A percentile compares a stretch with the other conserved stretches of the same genome.
Evolutionary conservation across 2,329 filamentous ascomycete species (phyloP).

Genomic region (Aureobasidium sp.): DNA sequence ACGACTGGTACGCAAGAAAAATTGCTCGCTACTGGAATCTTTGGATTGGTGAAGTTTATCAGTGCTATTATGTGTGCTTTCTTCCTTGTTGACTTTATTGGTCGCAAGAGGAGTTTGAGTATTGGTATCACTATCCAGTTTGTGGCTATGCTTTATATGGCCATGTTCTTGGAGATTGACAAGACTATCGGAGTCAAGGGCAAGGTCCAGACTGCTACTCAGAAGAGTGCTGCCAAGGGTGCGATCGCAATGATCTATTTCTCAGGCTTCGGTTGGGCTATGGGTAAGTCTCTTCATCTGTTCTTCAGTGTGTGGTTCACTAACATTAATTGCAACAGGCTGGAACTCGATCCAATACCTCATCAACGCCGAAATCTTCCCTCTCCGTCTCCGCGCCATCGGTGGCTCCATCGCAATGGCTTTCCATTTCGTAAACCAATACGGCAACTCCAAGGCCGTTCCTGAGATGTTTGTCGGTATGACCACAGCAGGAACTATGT

Average conservation of each 20-base stretch:
- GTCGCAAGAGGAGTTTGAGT: conserved; percentile 67
- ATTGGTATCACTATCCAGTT: conserved; percentile 56
- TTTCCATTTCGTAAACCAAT: conserved; percentile 82
- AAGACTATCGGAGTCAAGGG: conserved; percentile 56
- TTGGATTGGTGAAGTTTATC: conserved; percentile 78
- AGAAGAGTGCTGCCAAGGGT: conserved; percentile 68
- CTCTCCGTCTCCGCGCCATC: conserved; percentile 75
- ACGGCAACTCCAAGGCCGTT: conserved; percentile 79
- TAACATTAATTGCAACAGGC: conserved; percentile 27
- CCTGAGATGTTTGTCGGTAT: conserved; percentile 75
- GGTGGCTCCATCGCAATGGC: conserved; percentile 80
- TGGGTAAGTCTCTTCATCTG: conserved; percentile 40
- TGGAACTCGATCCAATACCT: conserved; percentile 86
- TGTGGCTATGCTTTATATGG: conserved; percentile 62
- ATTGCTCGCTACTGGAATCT: conserved; percentile 78
- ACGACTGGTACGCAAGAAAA: conserved; percentile 73
- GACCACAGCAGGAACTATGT: conserved; percentile 74
- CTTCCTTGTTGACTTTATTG: conserved; percentile 83
- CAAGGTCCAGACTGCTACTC: conserved; percentile 50
- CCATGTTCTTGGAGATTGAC: conserved; percentile 65
- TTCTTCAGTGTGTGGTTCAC: background rate
- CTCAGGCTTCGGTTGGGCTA: conserved; percentile 73
- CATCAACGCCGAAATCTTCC: conserved; percentile 81
- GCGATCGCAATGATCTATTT: conserved; percentile 64
- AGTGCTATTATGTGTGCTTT: conserved; percentile 75